phyloP scores from a whole-genome alignment of 805 yeast genomes.

The Metschnikowia chrysomelidarum region DNA sequence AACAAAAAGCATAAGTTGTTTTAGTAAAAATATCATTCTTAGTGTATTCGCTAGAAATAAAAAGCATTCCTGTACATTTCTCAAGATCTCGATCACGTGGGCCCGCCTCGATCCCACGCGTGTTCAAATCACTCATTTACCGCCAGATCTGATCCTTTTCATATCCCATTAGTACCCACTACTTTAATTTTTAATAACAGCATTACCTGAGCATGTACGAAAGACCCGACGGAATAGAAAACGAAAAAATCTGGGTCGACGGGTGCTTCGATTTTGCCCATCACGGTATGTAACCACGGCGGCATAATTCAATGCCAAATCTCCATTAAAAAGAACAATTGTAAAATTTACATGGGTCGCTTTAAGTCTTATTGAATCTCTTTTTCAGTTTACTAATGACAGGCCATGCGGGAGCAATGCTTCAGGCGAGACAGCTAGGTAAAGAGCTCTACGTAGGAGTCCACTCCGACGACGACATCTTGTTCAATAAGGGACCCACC shows the following conservation, averaged over 20 bases:
- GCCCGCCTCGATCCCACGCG: no score
- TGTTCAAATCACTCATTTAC: no score
- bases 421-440: constrained; percentile 87
- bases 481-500: constrained; percentile 84
- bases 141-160: no score
- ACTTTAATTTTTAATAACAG: background rate
- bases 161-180: no score
- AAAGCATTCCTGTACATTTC: no score
- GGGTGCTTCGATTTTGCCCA: constrained; percentile 98
- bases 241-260: constrained; percentile 82
- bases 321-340: no score
- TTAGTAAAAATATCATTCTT: no score
- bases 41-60: no score
- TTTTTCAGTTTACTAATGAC: constrained; percentile 24
- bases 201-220: constrained; percentile 31
- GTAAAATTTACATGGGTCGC: no score
- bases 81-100: no score
- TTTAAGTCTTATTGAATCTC: background rate
- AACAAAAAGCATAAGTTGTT: no score
- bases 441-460: constrained; percentile 79
- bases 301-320: background rate
- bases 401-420: constrained; percentile 91
- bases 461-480: constrained; percentile 87
- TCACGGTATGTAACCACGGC: constrained; percentile 81
- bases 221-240: constrained; percentile 42